Base-by-base conservation (phyloP, 352 stramenopile genomes). In the Phytophthora parvispora region DNA sequence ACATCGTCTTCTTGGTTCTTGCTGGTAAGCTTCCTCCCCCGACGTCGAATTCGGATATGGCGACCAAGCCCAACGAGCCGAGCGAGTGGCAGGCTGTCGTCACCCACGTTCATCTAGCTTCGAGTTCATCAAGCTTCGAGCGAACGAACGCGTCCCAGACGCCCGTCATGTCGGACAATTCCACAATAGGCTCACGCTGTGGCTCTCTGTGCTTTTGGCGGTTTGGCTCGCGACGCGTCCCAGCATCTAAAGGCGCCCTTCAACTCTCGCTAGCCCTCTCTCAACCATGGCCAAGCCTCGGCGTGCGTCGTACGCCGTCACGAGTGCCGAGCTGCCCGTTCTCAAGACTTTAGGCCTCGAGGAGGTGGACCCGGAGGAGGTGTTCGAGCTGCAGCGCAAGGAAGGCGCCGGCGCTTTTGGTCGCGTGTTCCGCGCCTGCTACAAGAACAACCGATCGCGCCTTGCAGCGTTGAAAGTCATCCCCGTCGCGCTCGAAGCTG, bases 401-500 rank as follows among this genome's bases (percentile, higher is more conserved):
- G 86, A 93, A 76, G 86, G 86, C 13, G 83, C 82, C 6, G 86
- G 86, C 0, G 83, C 86, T 31, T 94, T 90, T 36, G 84, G 86
- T 55, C 82, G 82, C 32, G 84, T 94, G 3, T 94, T 92, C 54
- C 78, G 83, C 27, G 84, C 84, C 2, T 87, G 67, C 36, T 90
- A 88, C 64, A 83, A 81, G 12, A 29, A 25, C 25, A 58, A 90
- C n/a, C 79, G 69, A 7, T 63, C 52, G 3, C 57, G 61, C 13
- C 67, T 90, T 34, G 86, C 76, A 24, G 84, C 86, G n/a, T 60
- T 94, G 25, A 94, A 94, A 67, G 86, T 94, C 42, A 92, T 94
- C 42, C 84, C 81, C 7, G 81, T 91, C 12, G 82, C 81, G 1
- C 68, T 92, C 9, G 80, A 91, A 58, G 78, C 84, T 20, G 84